Conservation (phyloP, 352 stramenopile genomes). For the Pythium oligandrum region DNA sequence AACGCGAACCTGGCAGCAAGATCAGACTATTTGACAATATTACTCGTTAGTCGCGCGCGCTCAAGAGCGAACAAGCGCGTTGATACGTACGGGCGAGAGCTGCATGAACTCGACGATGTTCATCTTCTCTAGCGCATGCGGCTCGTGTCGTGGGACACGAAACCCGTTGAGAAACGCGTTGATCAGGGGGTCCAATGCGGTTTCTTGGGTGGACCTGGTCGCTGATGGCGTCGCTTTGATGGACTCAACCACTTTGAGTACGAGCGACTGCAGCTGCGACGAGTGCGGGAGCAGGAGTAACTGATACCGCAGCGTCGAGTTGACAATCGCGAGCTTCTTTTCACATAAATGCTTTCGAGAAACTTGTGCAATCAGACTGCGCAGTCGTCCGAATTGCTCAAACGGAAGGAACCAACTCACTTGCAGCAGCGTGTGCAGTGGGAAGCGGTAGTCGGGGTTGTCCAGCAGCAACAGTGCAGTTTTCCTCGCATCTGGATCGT, state of each 20-base stretch:
- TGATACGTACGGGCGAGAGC: slow-evolving; percentile 27
- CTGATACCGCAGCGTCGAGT: slow-evolving; percentile 42
- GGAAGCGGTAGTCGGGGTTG: slow-evolving; percentile 14
- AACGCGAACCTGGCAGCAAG: slow-evolving; percentile 27
- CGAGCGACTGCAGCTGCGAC: slow-evolving; percentile 21
- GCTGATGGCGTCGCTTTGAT: background rate
- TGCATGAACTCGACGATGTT: slow-evolving; percentile 18
- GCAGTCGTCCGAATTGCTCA: slow-evolving; percentile 33
- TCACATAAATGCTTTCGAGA: slow-evolving; percentile 52
- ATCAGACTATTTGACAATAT: slow-evolving; percentile 24
- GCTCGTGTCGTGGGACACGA: background rate
- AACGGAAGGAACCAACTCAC: slow-evolving; percentile 70
- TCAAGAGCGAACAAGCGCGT: background rate
- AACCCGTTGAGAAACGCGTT: background rate
- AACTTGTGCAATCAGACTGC: slow-evolving; percentile 48
- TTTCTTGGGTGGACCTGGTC: background rate
- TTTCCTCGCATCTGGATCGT: background rate
- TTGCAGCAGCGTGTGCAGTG: slow-evolving; percentile 28
- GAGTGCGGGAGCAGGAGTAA: slow-evolving; percentile 35
- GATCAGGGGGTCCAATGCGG: background rate
- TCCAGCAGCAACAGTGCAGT: slow-evolving; percentile 2
- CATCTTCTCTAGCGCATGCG: background rate
- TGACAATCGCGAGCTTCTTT: slow-evolving; percentile 39
- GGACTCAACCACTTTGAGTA: too few species aligned
- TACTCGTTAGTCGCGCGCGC: background rate